A percentile compares a stretch with the other conserved stretches of the same genome.
Evolutionary conservation across 179 eudicot species (phyloP).

Genomic region (Drosera spatulata): DNA sequence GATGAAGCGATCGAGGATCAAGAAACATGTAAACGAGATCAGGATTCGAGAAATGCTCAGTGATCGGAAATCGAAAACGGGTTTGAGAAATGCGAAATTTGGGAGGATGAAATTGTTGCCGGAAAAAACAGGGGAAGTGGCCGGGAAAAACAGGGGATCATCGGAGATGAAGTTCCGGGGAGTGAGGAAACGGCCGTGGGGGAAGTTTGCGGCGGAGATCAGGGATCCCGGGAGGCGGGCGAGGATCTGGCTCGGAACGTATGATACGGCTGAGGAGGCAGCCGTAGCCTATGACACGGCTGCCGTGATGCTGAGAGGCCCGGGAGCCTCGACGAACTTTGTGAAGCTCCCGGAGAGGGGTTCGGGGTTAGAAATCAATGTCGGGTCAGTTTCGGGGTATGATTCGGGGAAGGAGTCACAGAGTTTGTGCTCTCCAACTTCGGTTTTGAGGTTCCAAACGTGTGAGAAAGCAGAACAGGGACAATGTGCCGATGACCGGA

Average conservation of each 20-base stretch:
- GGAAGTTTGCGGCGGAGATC: conserved; percentile 70
- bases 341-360: conserved; percentile 12
- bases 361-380: conserved; percentile 1
- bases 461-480: conserved; percentile 15
- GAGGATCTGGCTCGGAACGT: conserved; percentile 73
- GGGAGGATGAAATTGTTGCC: conserved; percentile 1
- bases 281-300: conserved; percentile 52
- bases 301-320: conserved; percentile 48
- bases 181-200: conserved; percentile 68
- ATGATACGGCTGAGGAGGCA: conserved; percentile 10
- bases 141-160: no score
- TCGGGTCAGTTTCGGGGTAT: conserved; percentile 11
- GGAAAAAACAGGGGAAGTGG: neutral
- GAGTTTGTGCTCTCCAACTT: neutral
- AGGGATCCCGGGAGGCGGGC: conserved; percentile 39
- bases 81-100: neutral
- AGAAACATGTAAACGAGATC: conserved; percentile 33
- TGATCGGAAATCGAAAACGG: neutral
- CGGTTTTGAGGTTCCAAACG: conserved; percentile 20
- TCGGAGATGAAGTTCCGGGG: conserved; percentile 21
- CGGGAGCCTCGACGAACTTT: conserved; percentile 49
- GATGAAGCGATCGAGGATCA: conserved; percentile 5
- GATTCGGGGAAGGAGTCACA: conserved; percentile 8
- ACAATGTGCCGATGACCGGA: conserved; percentile 8
- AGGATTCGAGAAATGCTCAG: conserved; percentile 11